Evolutionary conservation across 1,284 basidiomycete species (phyloP), one percentile per base, ranked within the genome.

Genomic region (Anthracocystis panici-leucophaei): DNA sequence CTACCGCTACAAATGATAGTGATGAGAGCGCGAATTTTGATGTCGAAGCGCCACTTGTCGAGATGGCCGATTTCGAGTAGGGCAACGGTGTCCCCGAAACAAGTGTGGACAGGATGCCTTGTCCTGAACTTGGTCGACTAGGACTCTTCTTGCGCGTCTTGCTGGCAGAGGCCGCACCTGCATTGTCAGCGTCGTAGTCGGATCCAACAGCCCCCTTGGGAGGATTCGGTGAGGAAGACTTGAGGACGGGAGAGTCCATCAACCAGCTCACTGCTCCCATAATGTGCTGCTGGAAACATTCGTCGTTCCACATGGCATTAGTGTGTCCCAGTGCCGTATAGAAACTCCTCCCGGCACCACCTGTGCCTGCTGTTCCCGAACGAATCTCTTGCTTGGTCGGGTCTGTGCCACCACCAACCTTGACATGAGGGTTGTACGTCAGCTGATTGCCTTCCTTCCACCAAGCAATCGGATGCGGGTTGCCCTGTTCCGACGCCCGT

Each of bases 401-500:
- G 31, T 79, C 77, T 1, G 77, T 65, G 5, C 77, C 79, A 21
- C 77, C 80, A 18, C 77, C 76, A 8, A 77, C 64, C n/a, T 68
- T 62, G 21, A 60, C 21, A 33, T 74, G 63, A 18, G 69, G 71
- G 21, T 76, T 69, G 57, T 67, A 69, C 18, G 50, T 52, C 14
- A 80, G 66, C 23, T 77, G 70, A 9, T 74, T 45, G 46, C 78
- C 80, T 49, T 82, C 79, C 55, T 70, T 74, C 66, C 71, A 82
- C 80, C 80, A 82, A 6, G 79, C 79, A 20, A 82, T 75, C n/a
- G 80, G 78, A 51, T 82, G 80, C 5, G 67, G 66, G 5, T 51
- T 54, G 25, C 80, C 80, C 49, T 80, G 73, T 29, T 67, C 54
- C 8, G 40, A 42, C 14, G 65, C 66, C 5, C 75, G 65, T 33